A percentile compares a stretch with the other conserved stretches of the same genome.
phyloP scores from a whole-genome alignment of 148 eudicot species.

The Arctostaphylos glauca region DNA sequence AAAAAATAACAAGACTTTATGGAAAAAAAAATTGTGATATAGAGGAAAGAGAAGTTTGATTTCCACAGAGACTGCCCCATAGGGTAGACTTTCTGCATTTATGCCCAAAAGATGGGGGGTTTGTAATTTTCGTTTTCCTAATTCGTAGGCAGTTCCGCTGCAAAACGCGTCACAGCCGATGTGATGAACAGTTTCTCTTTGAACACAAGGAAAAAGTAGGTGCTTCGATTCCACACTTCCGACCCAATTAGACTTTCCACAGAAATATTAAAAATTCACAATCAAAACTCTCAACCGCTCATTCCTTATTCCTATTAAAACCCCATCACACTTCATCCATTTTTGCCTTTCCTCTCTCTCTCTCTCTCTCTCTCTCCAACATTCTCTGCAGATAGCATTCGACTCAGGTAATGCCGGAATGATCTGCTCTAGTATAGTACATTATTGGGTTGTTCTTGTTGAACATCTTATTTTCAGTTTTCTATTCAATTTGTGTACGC shows the following conservation, averaged over 20 bases:
- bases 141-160: not conserved
- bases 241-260: too few relatives aligned
- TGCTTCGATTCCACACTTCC: too few relatives aligned
- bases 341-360: not conserved
- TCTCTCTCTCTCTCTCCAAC: constrained; percentile 12
- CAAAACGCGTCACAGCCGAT: not conserved
- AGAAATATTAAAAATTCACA: not conserved
- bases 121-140: not conserved
- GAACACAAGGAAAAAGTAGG: not conserved
- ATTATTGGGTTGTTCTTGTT: not conserved
- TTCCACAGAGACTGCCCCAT: too few relatives aligned
- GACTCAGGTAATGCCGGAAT: not conserved
- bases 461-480: not conserved
- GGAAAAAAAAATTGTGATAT: too few relatives aligned
- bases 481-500: not conserved
- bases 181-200: not conserved
- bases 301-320: constrained; percentile 5
- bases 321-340: not conserved
- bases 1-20: too few relatives aligned
- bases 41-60: too few relatives aligned
- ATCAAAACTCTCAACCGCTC: not conserved
- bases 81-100: not conserved
- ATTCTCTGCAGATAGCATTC: not conserved
- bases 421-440: not conserved
- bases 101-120: not conserved